Conservation (phyloP, 192 early-diverging fungal species). For the Rhizoclosmatium sp. region DNA sequence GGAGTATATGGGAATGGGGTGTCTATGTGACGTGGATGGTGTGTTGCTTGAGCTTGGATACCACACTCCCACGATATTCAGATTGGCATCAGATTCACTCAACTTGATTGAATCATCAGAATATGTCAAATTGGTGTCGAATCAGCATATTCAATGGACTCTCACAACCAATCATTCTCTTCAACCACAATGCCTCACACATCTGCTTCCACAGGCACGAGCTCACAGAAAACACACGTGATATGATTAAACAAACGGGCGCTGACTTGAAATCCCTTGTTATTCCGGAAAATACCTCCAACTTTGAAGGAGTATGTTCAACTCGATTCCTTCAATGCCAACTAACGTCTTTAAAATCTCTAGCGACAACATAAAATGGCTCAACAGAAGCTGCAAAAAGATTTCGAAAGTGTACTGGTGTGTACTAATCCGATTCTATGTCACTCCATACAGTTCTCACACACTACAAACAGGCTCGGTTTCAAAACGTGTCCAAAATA, state of each 20-base stretch:
- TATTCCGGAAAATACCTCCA: constrained; percentile 48
- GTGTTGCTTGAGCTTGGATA: too few species aligned
- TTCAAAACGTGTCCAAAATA: constrained; percentile 83
- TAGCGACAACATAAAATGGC: constrained; percentile 82
- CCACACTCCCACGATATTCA: too few species aligned
- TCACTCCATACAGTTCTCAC: neutral
- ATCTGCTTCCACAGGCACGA: constrained; percentile 59
- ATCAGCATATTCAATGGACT: neutral
- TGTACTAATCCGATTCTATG: neutral
- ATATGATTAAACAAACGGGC: constrained; percentile 80
- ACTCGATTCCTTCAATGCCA: neutral
- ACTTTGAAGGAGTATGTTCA: constrained; percentile 45
- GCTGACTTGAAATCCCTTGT: constrained; percentile 79
- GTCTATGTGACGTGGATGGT: too few species aligned
- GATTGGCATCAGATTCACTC: too few species aligned
- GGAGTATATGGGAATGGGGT: too few species aligned
- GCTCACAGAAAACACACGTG: constrained; percentile 82
- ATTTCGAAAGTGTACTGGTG: constrained; percentile 88
- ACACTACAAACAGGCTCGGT: constrained; percentile 61
- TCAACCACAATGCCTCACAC: neutral
- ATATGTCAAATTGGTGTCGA: too few species aligned
- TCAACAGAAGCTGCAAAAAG: constrained; percentile 92
- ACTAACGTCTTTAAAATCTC: neutral
- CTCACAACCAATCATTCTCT: neutral
- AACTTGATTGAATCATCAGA: too few species aligned